Percentiles rank a stretch among this genome's conserved stretches.
Evolutionary conservation across 169 alveolate species (phyloP).

Genomic region (Amoebophrya sp.): DNA sequence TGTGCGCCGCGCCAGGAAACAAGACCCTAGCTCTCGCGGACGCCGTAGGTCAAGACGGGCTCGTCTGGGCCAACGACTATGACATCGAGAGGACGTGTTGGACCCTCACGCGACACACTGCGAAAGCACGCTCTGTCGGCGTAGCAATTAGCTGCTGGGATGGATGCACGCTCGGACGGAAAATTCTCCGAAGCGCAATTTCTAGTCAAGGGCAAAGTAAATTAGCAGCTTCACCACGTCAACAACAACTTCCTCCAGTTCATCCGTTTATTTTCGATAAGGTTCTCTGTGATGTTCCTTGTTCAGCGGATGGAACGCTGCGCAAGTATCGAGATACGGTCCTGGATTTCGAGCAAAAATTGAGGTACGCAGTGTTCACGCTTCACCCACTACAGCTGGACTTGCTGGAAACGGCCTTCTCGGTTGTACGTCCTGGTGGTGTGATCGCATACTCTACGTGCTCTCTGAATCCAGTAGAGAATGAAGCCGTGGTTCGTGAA

Average conservation of each 20-base stretch:
- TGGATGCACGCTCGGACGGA: neutral
- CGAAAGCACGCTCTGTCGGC: conserved; percentile 24
- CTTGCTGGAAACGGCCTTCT: conserved; percentile 51
- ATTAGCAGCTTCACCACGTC: neutral
- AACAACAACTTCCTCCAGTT: no score
- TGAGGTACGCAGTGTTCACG: neutral
- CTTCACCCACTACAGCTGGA: neutral
- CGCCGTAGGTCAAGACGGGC: neutral
- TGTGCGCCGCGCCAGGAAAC: conserved; percentile 81
- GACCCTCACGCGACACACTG: conserved; percentile 53
- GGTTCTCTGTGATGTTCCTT: conserved; percentile 85
- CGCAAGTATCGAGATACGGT: conserved; percentile 69
- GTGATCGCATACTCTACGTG: conserved; percentile 79
- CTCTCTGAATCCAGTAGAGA: conserved; percentile 81
- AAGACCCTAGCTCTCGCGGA: conserved; percentile 49
- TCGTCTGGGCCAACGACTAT: neutral
- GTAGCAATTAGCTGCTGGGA: neutral
- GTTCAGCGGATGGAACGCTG: conserved; percentile 85
- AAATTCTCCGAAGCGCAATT: neutral
- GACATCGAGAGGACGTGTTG: conserved; percentile 43
- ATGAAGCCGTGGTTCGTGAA: conserved; percentile 81
- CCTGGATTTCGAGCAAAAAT: neutral
- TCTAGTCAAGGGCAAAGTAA: neutral
- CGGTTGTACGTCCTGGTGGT: conserved; percentile 74
- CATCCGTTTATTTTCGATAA: conserved; percentile 61